Base-by-base conservation (phyloP, 192 early-diverging fungal species). In the Gigaspora rosea region DNA sequence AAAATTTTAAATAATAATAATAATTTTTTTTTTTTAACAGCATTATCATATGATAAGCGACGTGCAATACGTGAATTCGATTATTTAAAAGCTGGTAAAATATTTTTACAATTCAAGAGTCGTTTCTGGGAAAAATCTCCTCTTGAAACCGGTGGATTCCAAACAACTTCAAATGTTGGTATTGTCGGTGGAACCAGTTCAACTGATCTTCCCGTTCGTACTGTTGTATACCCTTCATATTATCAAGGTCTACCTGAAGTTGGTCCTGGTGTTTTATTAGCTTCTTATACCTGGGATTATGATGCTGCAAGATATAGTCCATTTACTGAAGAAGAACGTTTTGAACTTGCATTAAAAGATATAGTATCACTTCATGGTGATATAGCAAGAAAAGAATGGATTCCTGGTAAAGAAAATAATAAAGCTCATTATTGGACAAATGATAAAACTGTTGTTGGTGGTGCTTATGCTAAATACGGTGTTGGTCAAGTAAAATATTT, bases 121-220 rank as follows among this genome's bases (percentile, higher is more conserved):
- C 78, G 80, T 15, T 81, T 81, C 27, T 81, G 80, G 80, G 80
- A 81, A 61, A 41, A 79, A 11, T 64, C 59, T 11, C 80, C 80
- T 50, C 18, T n/a, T 4, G 52, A 56, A 56, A n/a, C 9, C 4
- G 3, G 8, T 8, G 1, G 18, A 1, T 4, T 12, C 2, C 0
- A 15, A 6, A 32, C 32, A 16, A 64, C 62, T 0, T 16, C 62
- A 9, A 33, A 35, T 64, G 2, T 36, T 12, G 62, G 62, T 12
- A 81, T 81, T 27, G 49, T 70, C 3, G 80, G 80, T 36, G 78
- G 80, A 12, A 59, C 33, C 56, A 59, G 56, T 13, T 33, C 78
- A 13, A 81, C 80, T 18, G 80, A 81, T 49, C 48, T 82, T 20
- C 46, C 51, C 1, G 35, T 69, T n/a, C 41, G 62, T 0, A 50